Base-by-base conservation (phyloP, 768 basidiomycete genomes). In the Imleria badia region DNA sequence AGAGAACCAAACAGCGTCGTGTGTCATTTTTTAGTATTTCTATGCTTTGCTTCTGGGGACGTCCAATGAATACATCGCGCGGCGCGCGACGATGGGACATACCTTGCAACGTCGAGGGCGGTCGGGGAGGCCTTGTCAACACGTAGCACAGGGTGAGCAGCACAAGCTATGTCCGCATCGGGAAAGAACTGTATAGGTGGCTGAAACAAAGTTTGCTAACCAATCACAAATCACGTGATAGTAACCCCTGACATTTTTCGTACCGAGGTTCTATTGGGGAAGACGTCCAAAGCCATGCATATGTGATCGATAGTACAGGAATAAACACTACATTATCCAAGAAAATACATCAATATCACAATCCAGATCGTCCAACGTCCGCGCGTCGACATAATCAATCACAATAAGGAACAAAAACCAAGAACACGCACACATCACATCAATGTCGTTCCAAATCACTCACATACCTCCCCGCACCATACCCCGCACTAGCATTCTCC, bases 1-100 rank as follows among this genome's bases (percentile, higher is more conserved):
- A 75, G 91, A 93, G 78, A 94, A 94, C 94, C 94, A 97, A 78
- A 97, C 86, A 67, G 93, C 88, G 82, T 95, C 91, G 91, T 96
- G 94, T 70, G 94, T 94, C 94, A 96, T 97, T 78, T 84, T 87
- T 93, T 90, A 94, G 26, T 39, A 5, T 31, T 93, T 79, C 82
- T 85, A 56, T 46, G 20, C 1, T 57, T 54, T 58, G 17, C 1
- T 46, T 55, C 43, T 44, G 15, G 30, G 12, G 29, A 31, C 14
- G 9, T 48, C 26, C 26, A 29, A 15, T 43, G 12, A 40, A 35
- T 38, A 23, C 14, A 26, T 22, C 9, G 20, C 44, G 14, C 17
- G 5, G 5, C n/a, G 44, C 3, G 14, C 14, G 5, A 30, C 31
- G 48, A 50, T 7, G 40, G 15, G n/a, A 48, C 52, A 30, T 39